Base-by-base conservation (phyloP, 768 basidiomycete species). In the Infundibulicybe gibba region DNA sequence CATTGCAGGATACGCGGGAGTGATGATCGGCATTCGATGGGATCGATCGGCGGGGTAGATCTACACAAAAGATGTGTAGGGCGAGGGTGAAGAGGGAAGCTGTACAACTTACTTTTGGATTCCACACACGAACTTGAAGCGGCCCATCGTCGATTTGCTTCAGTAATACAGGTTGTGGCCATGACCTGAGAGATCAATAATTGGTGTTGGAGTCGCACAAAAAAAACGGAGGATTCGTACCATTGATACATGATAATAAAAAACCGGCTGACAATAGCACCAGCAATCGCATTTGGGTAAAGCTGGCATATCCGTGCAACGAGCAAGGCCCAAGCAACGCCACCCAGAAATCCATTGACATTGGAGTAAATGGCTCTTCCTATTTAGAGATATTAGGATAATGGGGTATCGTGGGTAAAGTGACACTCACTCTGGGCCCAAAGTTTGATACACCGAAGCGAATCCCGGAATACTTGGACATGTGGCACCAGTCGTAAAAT, bases 11-110 rank as follows among this genome's bases (percentile, higher is more conserved):
- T 97, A 99, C 10, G 97, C 94, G 3, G 97, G 97, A 2, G 97
- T 99, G 57, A 99, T 98, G 59, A 99, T 97, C 11, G 97, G 97
- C 97, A 98, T 98, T 54, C 92, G 80, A 68, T 99, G 97, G n/a
- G 90, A 80, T 48, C 90, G 78, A 65, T 97, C 94, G 49, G 81
- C 81, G 4, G 93, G 93, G 64, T 95, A 97, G 45, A 97, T 65
- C 89, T 94, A 46, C 15, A 15, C 6, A 34, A 11, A 25, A 8
- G 25, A 11, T 17, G 33, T n/a, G 42, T 32, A 13, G 9, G 40
- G 30, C 39, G 47, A 57, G 33, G 47, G 39, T 44, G 21, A 25
- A 32, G 19, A 21, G 6, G 20, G 12, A 32, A 47, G 16, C 31
- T 10, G 12, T 2, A 14, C 20, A 1, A 37, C 69, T 15, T 58